Percentiles rank a stretch among this genome's conserved stretches.
phyloP scores from a whole-genome alignment of 129 eudicot species.

The Helianthus annuus region DNA sequence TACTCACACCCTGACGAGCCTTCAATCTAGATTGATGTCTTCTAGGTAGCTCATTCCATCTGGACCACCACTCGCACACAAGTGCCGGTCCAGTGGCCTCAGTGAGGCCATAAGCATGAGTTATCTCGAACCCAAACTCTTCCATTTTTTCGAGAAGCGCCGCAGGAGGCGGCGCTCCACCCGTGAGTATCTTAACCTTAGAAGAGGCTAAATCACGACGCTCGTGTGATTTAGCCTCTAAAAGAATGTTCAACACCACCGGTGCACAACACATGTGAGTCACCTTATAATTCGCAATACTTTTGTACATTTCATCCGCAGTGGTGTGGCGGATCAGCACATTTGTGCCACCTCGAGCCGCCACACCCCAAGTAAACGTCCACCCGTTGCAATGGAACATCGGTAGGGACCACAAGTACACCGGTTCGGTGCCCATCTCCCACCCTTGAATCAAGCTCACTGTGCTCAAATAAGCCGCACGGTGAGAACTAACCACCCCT shows the following conservation, averaged over 20 bases:
- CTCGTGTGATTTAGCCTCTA: background rate
- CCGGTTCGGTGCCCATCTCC: background rate
- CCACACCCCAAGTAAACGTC: conserved; percentile 11
- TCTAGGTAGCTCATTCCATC: background rate
- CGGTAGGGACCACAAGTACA: conserved; percentile 1
- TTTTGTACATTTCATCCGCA: background rate
- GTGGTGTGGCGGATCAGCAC: conserved; percentile 7
- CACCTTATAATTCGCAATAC: background rate
- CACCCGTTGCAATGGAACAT: conserved; percentile 6
- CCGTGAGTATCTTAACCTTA: background rate
- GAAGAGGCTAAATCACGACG: background rate
- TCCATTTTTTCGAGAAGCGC: background rate
- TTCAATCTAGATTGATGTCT: background rate
- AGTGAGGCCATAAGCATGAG: conserved; percentile 11
- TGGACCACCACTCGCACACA: background rate
- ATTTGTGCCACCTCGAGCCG: background rate
- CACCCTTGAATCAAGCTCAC: conserved; percentile 5
- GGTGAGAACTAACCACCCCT: conserved; percentile 2
- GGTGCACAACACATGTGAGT: conserved; percentile 10
- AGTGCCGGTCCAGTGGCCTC: conserved; percentile 4
- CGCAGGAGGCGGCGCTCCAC: background rate
- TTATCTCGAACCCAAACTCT: conserved; percentile 1
- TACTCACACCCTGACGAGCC: conserved; percentile 12
- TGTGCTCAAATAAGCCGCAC: background rate
- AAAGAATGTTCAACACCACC: background rate